Evolutionary conservation across 2,329 filamentous ascomycete species (phyloP).

Genomic region (Pestalotiopsis sp.): DNA sequence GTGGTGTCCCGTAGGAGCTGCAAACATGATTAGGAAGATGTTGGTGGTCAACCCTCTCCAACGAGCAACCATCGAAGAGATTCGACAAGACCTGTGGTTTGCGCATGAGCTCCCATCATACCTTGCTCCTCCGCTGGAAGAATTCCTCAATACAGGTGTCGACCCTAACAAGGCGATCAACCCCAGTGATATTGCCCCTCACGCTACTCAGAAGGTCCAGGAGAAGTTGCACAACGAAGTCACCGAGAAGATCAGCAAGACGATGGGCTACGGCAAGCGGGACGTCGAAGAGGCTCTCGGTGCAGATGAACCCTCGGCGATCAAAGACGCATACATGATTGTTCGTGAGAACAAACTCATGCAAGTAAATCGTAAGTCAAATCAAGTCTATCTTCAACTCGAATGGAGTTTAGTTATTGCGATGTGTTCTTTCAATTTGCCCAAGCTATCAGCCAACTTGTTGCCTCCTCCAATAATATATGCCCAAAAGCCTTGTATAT

Average conservation of each 20-base stretch:
- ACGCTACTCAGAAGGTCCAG: slow-evolving; percentile 77
- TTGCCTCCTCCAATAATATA: slow-evolving; percentile 28
- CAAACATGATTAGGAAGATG: slow-evolving; percentile 86
- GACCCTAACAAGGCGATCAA: slow-evolving; percentile 91
- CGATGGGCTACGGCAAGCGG: slow-evolving; percentile 94
- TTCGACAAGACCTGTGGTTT: slow-evolving; percentile 94
- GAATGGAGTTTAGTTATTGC: neutral
- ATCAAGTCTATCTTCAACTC: neutral
- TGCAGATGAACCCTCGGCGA: slow-evolving; percentile 91
- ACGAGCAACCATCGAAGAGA: slow-evolving; percentile 91
- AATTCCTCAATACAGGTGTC: slow-evolving; percentile 92
- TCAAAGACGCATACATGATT: slow-evolving; percentile 99
- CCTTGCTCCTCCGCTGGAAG: slow-evolving; percentile 83
- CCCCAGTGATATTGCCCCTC: slow-evolving; percentile 77
- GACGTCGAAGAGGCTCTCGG: slow-evolving; percentile 94
- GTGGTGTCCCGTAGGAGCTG: slow-evolving; percentile 86
- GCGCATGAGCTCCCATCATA: slow-evolving; percentile 84
- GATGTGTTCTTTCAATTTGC: neutral
- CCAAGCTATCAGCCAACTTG: neutral
- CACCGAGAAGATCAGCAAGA: slow-evolving; percentile 93
- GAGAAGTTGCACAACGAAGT: slow-evolving; percentile 91
- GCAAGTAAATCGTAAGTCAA: slow-evolving; percentile 83
- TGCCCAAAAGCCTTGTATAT: neutral
- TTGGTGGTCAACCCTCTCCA: slow-evolving; percentile 93
- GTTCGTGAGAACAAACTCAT: slow-evolving; percentile 97